Percentiles rank a stretch among this genome's conserved stretches.
Conservation (phyloP, 345 rosid species). For the Salix koriyanagi region DNA sequence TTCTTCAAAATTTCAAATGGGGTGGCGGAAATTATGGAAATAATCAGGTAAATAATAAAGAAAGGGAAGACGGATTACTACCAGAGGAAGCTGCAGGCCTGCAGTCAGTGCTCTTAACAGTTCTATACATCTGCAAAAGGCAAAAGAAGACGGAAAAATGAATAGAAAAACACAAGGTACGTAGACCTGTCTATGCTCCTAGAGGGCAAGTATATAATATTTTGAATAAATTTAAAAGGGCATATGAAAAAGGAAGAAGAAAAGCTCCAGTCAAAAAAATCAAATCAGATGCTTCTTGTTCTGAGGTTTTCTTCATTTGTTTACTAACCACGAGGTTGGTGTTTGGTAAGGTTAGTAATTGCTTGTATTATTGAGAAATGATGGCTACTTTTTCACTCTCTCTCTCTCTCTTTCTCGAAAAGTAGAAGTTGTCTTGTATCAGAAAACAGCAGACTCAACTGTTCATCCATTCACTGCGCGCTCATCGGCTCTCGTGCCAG, state of each 20-base stretch:
- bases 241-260: not conserved
- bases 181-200: not conserved
- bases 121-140: slow-evolving; percentile 52
- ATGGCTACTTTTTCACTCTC: slow-evolving; percentile 34
- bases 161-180: slow-evolving; percentile 10
- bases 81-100: slow-evolving; percentile 49
- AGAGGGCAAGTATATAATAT: not conserved
- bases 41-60: not conserved
- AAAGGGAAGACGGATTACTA: slow-evolving; percentile 27
- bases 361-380: slow-evolving; percentile 64
- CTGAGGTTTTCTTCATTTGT: slow-evolving; percentile 25
- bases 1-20: not conserved
- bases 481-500: slow-evolving; percentile 43
- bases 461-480: slow-evolving; percentile 33
- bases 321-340: slow-evolving; percentile 45
- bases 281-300: slow-evolving; percentile 32
- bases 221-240: not conserved
- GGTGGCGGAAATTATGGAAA: not conserved
- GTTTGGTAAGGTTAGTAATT: slow-evolving; percentile 56
- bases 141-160: slow-evolving; percentile 21
- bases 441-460: slow-evolving; percentile 17
- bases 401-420: slow-evolving; percentile 20
- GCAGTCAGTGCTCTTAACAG: slow-evolving; percentile 50
- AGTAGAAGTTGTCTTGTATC: slow-evolving; percentile 35
- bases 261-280: slow-evolving; percentile 7